phyloP scores from a whole-genome alignment of 768 basidiomycete species.

The Auricularia cornea region DNA sequence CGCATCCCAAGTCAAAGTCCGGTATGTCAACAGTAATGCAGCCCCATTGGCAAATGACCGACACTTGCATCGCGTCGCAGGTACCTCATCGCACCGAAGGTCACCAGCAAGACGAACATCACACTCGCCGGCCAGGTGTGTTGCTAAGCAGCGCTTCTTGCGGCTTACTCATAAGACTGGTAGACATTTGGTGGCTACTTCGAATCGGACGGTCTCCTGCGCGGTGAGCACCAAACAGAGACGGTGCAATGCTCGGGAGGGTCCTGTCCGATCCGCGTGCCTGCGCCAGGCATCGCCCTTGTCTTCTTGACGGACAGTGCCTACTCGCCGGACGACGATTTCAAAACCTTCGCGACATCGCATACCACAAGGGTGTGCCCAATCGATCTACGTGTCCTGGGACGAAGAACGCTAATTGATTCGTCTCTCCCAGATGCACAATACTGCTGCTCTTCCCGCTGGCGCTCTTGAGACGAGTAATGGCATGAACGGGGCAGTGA shows the following conservation, averaged over 20 bases:
- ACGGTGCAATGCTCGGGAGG: constrained; percentile 43
- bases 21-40: constrained; percentile 28
- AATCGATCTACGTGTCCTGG: no score
- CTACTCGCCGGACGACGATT: constrained; percentile 24
- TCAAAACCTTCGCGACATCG: constrained; percentile 35
- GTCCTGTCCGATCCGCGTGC: constrained; percentile 51
- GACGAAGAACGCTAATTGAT: no score
- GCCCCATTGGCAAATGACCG: not conserved
- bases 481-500: not conserved
- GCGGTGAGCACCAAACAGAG: constrained; percentile 44
- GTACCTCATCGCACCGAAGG: constrained; percentile 42
- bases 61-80: constrained; percentile 19
- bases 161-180: no score
- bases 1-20: constrained; percentile 41
- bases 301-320: constrained; percentile 53
- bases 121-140: constrained; percentile 62
- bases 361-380: not conserved
- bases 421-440: not conserved
- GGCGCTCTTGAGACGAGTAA: not conserved
- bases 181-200: constrained; percentile 52
- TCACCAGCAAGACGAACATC: constrained; percentile 55
- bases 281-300: constrained; percentile 66
- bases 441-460: not conserved
- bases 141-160: not conserved
- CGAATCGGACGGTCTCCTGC: constrained; percentile 58